Percentiles rank a stretch among this genome's conserved stretches.
Conservation (phyloP, 2,329 filamentous ascomycete genomes). For the Aureobasidium sp. region DNA sequence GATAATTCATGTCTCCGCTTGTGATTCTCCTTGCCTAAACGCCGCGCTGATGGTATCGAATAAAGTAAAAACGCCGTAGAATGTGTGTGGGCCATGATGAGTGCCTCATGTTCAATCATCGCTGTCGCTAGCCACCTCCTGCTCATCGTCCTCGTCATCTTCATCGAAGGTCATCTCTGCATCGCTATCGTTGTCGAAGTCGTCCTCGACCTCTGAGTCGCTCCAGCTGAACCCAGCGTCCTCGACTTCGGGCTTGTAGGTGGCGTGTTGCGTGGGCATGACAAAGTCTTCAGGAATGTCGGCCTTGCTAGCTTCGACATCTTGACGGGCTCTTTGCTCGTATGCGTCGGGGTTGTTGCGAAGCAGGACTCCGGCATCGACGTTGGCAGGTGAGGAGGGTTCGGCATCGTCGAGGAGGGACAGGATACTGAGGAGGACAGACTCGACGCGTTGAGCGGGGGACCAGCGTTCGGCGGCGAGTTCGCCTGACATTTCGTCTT, state of each 20-base stretch:
- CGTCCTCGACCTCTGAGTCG: conserved; percentile 50
- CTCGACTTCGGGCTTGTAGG: conserved; percentile 48
- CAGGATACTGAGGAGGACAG: conserved; percentile 85
- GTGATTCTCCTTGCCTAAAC: not conserved
- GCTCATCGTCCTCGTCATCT: conserved; percentile 55
- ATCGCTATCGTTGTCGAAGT: conserved; percentile 65
- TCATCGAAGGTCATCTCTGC: conserved; percentile 45
- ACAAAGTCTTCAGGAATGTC: conserved; percentile 74
- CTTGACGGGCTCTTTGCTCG: conserved; percentile 59
- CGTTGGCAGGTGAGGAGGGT: conserved; percentile 87
- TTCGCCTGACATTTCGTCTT: conserved; percentile 89
- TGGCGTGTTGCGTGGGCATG: conserved; percentile 69
- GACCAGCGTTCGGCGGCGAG: conserved; percentile 87
- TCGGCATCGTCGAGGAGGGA: conserved; percentile 91
- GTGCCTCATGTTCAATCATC: conserved; percentile 27
- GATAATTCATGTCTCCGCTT: not conserved
- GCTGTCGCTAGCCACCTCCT: conserved; percentile 51
- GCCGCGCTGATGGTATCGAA: conserved; percentile 12
- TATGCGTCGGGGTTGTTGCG: conserved; percentile 66
- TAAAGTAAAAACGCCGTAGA: conserved; percentile 2
- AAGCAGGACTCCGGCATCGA: conserved; percentile 83
- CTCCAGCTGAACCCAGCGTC: conserved; percentile 69
- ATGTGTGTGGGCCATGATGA: not conserved
- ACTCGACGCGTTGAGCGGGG: conserved; percentile 88
- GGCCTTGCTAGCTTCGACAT: conserved; percentile 65